phyloP scores from a whole-genome alignment of 2,329 filamentous ascomycete genomes.

The Cladosporium sp. region DNA sequence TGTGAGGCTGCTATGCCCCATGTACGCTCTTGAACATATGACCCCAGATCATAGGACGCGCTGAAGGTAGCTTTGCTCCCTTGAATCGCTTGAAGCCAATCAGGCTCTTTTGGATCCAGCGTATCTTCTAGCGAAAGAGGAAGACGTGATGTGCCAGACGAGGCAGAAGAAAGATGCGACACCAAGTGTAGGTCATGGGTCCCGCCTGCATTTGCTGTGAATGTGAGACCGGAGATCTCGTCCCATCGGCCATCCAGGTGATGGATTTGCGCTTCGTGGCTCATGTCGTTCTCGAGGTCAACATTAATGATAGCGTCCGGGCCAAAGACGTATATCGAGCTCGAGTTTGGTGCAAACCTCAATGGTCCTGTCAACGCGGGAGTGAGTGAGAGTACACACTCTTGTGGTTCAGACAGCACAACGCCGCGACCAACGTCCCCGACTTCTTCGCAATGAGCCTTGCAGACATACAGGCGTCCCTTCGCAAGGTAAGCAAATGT shows the following conservation, averaged over 20 bases:
- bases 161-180: slow-evolving; percentile 32
- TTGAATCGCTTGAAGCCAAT: slow-evolving; percentile 37
- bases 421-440: not conserved
- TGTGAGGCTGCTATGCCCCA: slow-evolving; percentile 49
- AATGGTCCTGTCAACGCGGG: slow-evolving; percentile 16
- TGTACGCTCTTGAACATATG: slow-evolving; percentile 43
- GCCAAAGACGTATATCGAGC: slow-evolving; percentile 29
- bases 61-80: slow-evolving; percentile 40
- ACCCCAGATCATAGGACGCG: slow-evolving; percentile 44
- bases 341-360: slow-evolving; percentile 14
- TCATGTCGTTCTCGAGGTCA: slow-evolving; percentile 22
- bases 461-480: not conserved
- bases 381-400: not conserved
- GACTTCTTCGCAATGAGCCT: not conserved
- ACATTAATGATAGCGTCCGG: slow-evolving; percentile 21
- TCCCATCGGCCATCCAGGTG: slow-evolving; percentile 40
- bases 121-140: slow-evolving; percentile 15
- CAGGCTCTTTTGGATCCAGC: slow-evolving; percentile 16
- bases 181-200: slow-evolving; percentile 30
- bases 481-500: not conserved
- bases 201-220: slow-evolving; percentile 16
- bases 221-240: slow-evolving; percentile 32
- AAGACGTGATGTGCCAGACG: slow-evolving; percentile 28
- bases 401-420: not conserved
- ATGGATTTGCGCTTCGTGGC: slow-evolving; percentile 21